Evolutionary conservation across 1,284 basidiomycete genomes (phyloP), one percentile per base, ranked within the genome.

Genomic region (Sporisorium exsertum): DNA sequence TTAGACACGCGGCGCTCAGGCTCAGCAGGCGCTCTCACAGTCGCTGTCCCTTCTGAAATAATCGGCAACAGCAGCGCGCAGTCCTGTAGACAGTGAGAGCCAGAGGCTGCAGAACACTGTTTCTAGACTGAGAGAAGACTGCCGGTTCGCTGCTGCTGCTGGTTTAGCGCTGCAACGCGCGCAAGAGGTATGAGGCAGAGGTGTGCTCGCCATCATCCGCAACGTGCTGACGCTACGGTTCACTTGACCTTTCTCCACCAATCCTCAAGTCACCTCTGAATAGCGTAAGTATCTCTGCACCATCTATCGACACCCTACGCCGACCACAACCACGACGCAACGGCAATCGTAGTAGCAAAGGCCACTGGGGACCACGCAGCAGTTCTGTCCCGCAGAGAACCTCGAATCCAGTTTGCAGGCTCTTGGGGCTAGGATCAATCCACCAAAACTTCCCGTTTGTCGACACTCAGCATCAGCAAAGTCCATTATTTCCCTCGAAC

Each of bases 231-330:
- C 60, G 54, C 63, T 63, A 47, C 37, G 56, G 54, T 32, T 37
- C 35, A 51, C 20, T 69, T 65, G 58, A 59, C 58, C 68, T 71
- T 66, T 64, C 68, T 56, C 72, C 68, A 75, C 72, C 72, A 75
- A 75, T 66, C 72, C 68, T 70, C 68, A 71, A 75, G 72, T 71
- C 72, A 70, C 32, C 58, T 54, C 47, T 61, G 18, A 60, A 58
- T 61, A 70, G 72, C 68, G 72, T 75, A 71, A 75, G 72, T 75
- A 62, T 68, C 26, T 49, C 37, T 50, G 53, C 62, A 64, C 40
- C 69, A 43, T 56, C 33, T 42, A 33, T 61, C 63, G 55, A 61
- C 62, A 12, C 32, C 32, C 26, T 58, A 22, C 47, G 47, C 13
- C n/a, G 47, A 26, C 33, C 15, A 33, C 53, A 35, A 61, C 46